Percentiles rank a stretch among this genome's conserved stretches.
phyloP scores from a whole-genome alignment of 2,329 filamentous ascomycete species.

The Fusarium coicis region DNA sequence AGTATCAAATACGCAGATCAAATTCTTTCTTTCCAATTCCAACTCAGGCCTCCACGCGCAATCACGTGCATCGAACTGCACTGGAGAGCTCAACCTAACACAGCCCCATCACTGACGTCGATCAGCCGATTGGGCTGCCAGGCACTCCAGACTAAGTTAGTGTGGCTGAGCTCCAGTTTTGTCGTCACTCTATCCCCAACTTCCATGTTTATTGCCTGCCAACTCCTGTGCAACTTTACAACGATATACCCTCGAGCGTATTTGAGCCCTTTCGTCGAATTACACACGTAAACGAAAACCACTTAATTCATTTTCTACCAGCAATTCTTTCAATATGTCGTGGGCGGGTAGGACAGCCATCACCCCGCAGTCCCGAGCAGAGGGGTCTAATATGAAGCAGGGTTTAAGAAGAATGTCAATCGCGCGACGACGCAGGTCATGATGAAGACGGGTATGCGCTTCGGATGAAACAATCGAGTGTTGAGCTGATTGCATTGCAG shows the following conservation, averaged over 20 bases:
- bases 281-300: slow-evolving; percentile 13
- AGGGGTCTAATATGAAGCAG: slow-evolving; percentile 50
- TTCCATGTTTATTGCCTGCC: slow-evolving; percentile 39
- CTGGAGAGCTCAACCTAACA: background rate
- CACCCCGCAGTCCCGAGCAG: slow-evolving; percentile 42
- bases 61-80: slow-evolving; percentile 44
- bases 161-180: slow-evolving; percentile 49
- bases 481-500: slow-evolving; percentile 52
- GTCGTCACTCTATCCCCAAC: slow-evolving; percentile 44
- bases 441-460: slow-evolving; percentile 90
- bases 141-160: slow-evolving; percentile 1
- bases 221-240: slow-evolving; percentile 34
- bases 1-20: slow-evolving; percentile 8
- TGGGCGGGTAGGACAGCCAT: slow-evolving; percentile 69
- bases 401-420: slow-evolving; percentile 90
- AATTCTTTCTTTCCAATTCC: background rate
- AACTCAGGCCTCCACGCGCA: slow-evolving; percentile 28
- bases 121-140: slow-evolving; percentile 46
- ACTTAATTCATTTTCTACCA: slow-evolving; percentile 4
- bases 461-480: no score
- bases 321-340: slow-evolving; percentile 64
- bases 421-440: slow-evolving; percentile 99
- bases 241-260: slow-evolving; percentile 29
- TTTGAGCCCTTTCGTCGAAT: slow-evolving; percentile 19
- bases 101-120: slow-evolving; percentile 47